Evolutionary conservation across 371 early-diverging fungal genomes (phyloP), one percentile per base, ranked within the genome.

Genomic region (Mortierella sp.): DNA sequence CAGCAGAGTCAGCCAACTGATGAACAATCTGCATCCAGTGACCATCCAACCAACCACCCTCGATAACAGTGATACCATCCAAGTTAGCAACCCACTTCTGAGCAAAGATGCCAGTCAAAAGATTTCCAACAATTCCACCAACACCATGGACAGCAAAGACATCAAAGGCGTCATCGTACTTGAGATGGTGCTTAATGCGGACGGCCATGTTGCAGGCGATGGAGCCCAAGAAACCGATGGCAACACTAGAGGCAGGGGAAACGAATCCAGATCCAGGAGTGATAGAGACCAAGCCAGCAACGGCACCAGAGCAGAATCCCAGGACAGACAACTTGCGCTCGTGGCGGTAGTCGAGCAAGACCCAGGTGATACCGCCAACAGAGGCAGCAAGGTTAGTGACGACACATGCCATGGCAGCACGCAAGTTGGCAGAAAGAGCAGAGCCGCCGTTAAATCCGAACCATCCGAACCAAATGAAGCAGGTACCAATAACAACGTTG

Each of bases 201-300:
- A 90, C 89, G 29, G 94, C 94, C 68, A 91, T 77, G 82, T 95
- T 94, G 84, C 96, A 96, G 22, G 75, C 84, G 55, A 93, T 61
- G n/a, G 89, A 92, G 43, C 91, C 91, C 45, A 91, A 49, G 64
- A 92, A 85, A 22, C 97, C 97, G 66, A 96, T 92, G 3, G 94
- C 88, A 22, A 96, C 89, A 42, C 94, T 88, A 28, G 95, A 89
- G 68, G 89, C 92, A n/a, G 96, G 94, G 0, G 92, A 90, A 29
- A 97, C 95, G 67, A 84, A 97, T 9, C 98, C 98, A 2, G 96
- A 90, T 4, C 89, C 96, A 12, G 98, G 98, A 0, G 98, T 97
- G 68, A 97, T 96, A 17, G 93, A 91, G 4, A 96, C 98, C n/a
- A 97, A 84, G 12, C 96, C 98, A 13, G 96, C 90, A 35, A 98